A percentile compares a stretch with the other conserved stretches of the same genome.
Evolutionary conservation across 352 stramenopile genomes (phyloP).

Genomic region (Globisporangium cederbergense): DNA sequence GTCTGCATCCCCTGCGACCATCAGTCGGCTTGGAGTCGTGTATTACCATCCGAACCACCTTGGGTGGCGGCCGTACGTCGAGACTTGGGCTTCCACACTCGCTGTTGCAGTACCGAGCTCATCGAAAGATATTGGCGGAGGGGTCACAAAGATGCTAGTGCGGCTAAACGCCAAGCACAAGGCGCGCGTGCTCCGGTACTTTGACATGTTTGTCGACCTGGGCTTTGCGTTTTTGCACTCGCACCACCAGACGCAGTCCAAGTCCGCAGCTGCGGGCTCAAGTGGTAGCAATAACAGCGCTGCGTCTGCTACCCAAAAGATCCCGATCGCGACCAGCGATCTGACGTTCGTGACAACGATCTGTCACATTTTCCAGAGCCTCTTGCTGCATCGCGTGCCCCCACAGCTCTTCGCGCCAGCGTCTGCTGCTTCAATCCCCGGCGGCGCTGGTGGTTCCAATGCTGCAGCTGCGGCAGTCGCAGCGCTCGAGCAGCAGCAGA

Average conservation of each 20-base stretch:
- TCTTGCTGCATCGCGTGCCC: slow-evolving; percentile 37
- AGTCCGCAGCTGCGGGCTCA: background rate
- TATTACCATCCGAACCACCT: slow-evolving; percentile 79
- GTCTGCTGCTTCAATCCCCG: slow-evolving; percentile 11
- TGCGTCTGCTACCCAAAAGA: slow-evolving; percentile 5
- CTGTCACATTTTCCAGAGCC: slow-evolving; percentile 58
- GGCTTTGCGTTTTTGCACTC: slow-evolving; percentile 47
- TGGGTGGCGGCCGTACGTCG: slow-evolving; percentile 60
- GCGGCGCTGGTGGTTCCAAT: slow-evolving; percentile 1
- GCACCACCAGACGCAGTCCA: background rate
- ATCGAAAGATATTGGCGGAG: slow-evolving; percentile 14
- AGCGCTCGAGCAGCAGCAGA: slow-evolving; percentile 39
- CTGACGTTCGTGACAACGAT: slow-evolving; percentile 46
- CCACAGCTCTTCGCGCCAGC: slow-evolving; percentile 33
- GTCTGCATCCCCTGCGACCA: slow-evolving; percentile 89
- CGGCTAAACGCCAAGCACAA: slow-evolving; percentile 37
- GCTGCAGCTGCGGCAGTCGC: slow-evolving; percentile 21
- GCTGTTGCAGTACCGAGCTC: slow-evolving; percentile 17
- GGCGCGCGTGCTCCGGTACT: slow-evolving; percentile 42
- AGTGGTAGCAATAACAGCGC: background rate
- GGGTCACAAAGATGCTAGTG: slow-evolving; percentile 5
- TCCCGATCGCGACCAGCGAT: slow-evolving; percentile 48
- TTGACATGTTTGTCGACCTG: slow-evolving; percentile 59
- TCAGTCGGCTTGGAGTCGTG: slow-evolving; percentile 89
- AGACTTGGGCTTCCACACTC: slow-evolving; percentile 56